Conservation (phyloP, 495 filamentous ascomycete species). For the Platismatia glauca region DNA sequence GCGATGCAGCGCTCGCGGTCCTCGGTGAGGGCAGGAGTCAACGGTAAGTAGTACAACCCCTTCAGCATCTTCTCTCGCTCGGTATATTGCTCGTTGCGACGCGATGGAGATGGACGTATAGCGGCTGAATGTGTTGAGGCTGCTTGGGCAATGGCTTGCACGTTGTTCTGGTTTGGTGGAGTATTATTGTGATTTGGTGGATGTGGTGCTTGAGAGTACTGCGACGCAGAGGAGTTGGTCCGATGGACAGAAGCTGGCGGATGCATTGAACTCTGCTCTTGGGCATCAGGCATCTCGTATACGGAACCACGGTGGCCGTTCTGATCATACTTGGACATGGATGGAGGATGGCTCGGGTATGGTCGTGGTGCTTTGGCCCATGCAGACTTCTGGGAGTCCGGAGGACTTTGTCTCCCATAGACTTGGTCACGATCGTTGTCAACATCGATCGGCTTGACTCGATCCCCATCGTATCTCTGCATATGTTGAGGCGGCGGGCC, state of each 20-base stretch:
- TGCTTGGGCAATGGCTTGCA: constrained; percentile 51
- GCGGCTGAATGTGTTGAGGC: constrained; percentile 44
- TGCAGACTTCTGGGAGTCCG: constrained; percentile 19
- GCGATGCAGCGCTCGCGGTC: constrained; percentile 82
- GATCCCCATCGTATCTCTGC: constrained; percentile 24
- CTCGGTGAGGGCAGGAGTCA: constrained; percentile 65
- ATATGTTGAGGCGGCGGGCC: constrained; percentile 26
- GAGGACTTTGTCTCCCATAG: constrained; percentile 21
- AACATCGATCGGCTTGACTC: constrained; percentile 22
- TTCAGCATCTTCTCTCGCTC: constrained; percentile 94
- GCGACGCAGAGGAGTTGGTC: constrained; percentile 27
- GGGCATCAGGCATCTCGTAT: constrained; percentile 21
- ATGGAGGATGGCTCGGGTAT: constrained; percentile 26
- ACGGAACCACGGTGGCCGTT: constrained; percentile 23
- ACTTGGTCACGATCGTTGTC: constrained; percentile 25
- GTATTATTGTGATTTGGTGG: constrained; percentile 22
- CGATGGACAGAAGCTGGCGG: constrained; percentile 32
- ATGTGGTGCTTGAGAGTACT: constrained; percentile 23
- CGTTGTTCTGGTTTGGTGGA: constrained; percentile 31
- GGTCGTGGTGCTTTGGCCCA: constrained; percentile 23
- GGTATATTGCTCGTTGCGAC: constrained; percentile 39
- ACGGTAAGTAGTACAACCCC: constrained; percentile 72
- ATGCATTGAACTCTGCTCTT: constrained; percentile 36
- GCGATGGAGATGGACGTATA: constrained; percentile 33
- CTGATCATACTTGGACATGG: constrained; percentile 23